phyloP scores from a whole-genome alignment of 352 stramenopile genomes.

The Proteromonas lacertae region DNA sequence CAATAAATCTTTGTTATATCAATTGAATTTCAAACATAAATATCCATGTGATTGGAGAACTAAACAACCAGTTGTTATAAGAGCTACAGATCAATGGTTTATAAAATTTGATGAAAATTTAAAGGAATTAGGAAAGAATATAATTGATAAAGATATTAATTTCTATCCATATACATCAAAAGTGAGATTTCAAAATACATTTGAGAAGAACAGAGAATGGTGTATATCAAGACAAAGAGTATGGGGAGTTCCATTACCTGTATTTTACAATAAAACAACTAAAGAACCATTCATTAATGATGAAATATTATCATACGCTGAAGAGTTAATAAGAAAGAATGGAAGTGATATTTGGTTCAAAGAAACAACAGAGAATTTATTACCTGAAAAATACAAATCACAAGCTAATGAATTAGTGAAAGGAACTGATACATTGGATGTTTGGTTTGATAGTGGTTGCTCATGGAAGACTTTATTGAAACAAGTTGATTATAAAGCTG shows the following conservation, averaged over 20 bases:
- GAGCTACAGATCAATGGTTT: slow-evolving; percentile 93
- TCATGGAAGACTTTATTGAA: slow-evolving; percentile 29
- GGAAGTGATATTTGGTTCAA: slow-evolving; percentile 82
- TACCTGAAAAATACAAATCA: slow-evolving; percentile 16
- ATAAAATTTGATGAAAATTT: no score
- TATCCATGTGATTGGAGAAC: slow-evolving; percentile 98
- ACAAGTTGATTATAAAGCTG: slow-evolving; percentile 28
- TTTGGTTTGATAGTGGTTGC: slow-evolving; percentile 88
- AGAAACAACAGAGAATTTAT: slow-evolving; percentile 24
- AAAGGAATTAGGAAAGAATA: no score
- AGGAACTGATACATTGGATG: slow-evolving; percentile 86
- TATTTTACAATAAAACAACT: slow-evolving; percentile 68
- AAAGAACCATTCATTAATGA: slow-evolving; percentile 50
- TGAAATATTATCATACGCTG: slow-evolving; percentile 46
- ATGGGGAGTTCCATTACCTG: slow-evolving; percentile 88
- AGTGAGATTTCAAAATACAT: no score
- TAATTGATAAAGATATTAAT: no score
- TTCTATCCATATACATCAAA: no score
- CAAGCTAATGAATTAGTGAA: slow-evolving; percentile 54
- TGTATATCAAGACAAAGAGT: slow-evolving; percentile 87
- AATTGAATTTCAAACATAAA: slow-evolving; percentile 52
- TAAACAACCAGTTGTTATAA: slow-evolving; percentile 88
- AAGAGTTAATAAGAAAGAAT: slow-evolving; percentile 28
- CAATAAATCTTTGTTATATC: slow-evolving; percentile 34
- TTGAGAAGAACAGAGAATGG: slow-evolving; percentile 80